A percentile compares a stretch with the other conserved stretches of the same genome.
These are phyloP conservation scores for Collybia sordida DNA, from an alignment of 768 basidiomycete species.

Conservation along the genomic window DNA sequence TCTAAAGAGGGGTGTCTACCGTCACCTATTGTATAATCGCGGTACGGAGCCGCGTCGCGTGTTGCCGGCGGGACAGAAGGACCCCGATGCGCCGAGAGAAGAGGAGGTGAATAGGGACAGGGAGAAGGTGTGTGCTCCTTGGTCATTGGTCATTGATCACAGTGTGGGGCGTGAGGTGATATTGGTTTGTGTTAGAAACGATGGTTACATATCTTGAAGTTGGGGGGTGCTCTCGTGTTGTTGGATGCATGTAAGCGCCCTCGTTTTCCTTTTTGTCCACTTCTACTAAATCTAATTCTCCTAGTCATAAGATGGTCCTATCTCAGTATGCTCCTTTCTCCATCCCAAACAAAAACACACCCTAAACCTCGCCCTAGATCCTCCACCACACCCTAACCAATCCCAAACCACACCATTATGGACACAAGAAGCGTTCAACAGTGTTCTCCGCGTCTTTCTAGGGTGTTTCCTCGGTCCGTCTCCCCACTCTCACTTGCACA, in stretches of 20 bases:
- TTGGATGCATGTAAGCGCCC: conserved; percentile 80
- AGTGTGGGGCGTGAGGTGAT: not conserved
- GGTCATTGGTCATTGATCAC: no score
- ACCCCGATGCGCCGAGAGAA: conserved; percentile 6
- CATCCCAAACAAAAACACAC: not conserved
- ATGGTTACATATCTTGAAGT: conserved; percentile 56
- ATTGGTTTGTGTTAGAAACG: conserved; percentile 40
- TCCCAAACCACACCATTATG: conserved; percentile 43
- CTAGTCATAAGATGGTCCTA: conserved; percentile 81
- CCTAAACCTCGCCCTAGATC: not conserved
- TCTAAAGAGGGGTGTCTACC: conserved; percentile 78
- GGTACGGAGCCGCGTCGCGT: conserved; percentile 61
- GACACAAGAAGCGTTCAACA: conserved; percentile 46
- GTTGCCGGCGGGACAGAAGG: conserved; percentile 18
- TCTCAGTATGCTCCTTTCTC: conserved; percentile 41
- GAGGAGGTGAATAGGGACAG: not conserved
- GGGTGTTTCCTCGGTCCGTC: conserved; percentile 55
- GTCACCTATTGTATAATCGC: conserved; percentile 80
- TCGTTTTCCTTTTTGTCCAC: no score
- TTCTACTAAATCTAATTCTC: conserved; percentile 1
- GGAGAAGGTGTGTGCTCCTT: conserved; percentile 30
- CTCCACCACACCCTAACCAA: conserved; percentile 36
- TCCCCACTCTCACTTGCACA: not conserved
- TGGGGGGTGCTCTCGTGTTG: conserved; percentile 58
- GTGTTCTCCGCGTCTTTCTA: conserved; percentile 58